Evolutionary conservation across 495 filamentous ascomycete genomes (phyloP), one percentile per base, ranked within the genome.

Genomic region (Penicillium daleae): DNA sequence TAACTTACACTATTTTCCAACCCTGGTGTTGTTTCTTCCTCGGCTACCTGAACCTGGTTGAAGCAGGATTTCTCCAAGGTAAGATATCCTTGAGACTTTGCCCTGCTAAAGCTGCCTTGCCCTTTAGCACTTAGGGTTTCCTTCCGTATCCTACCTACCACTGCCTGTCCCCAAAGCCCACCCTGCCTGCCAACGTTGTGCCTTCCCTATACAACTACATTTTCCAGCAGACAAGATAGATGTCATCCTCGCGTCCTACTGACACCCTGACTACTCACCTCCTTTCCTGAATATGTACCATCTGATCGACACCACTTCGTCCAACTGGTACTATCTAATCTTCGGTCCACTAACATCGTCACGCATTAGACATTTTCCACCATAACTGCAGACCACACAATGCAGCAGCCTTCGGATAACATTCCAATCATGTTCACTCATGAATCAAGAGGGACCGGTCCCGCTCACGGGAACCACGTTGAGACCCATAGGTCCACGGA

Each of bases 341-440:
- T 12, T 22, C 27, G 9, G 17, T 35, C 29, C 10, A 59, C 57
- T 59, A 15, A 59, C 44, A 35, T 31, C 39, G 12, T 49, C 21
- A 17, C 9, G n/a, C 19, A 6, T 2, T 27, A 71, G 66, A 64
- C 58, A 50, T 5, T 46, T 49, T 22, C 53, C 60, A 66, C 70
- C 65, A 72, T 72, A 67, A 66, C 61, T 68, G 63, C 62, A 51
- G 33, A 51, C n/a, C 35, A 68, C 27, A 64, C 67, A 42, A 64
- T 70, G 55, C 65, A 69, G 26, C 63, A 75, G 42, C 48, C 57
- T 19, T 29, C 68, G 15, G 55, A 67, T 12, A 63, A 54, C 50
- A 44, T 68, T 3, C 48, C 66, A 9, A 31, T 48, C 40, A 78
- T 72, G 66, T 65, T 66, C 51, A 56, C 68, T 7, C 55, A 62